Base-by-base conservation (phyloP, 2,329 filamentous ascomycete genomes). In the Xylariaceae sp. region DNA sequence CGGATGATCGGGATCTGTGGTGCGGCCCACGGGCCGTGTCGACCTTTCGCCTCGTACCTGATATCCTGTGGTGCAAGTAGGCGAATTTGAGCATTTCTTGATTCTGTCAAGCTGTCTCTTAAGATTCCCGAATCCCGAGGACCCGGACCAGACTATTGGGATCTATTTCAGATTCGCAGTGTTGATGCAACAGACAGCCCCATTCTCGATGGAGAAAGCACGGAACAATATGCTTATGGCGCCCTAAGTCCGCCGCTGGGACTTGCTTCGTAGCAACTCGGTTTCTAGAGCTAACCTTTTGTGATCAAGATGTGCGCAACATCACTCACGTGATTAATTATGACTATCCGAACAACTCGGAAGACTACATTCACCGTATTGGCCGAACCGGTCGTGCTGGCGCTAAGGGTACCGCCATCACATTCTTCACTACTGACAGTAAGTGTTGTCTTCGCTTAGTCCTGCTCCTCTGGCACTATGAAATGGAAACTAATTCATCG, bases 271-370 rank as follows among this genome's bases (percentile, higher is more conserved):
- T 72, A 69, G 66, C 68, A 66, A 69, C 71, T 71, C 74, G 73
- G 79, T 78, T 77, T 75, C 79, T 81, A 78, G 75, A 84, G 84
- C 90, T 95, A 95, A 95, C 88, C 81, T 83, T 78, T 61, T 68
- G 67, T 67, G 70, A 68, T 70, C 71, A 96, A 97, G 94, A 99
- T 88, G 94, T 99, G 80, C 92, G 92, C 79, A 95, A 99, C 83
- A 99, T 99, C 80, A 97, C 94, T 77, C 94, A 99, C 80, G 94
- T 99, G 77, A 84, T 99, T 79, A 97, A 97, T 86, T 96, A 97
- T 89, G 94, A 97, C 75, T 97, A 97, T 77, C 92, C 92, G 74
- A 97, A 97, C 81, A 97, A 97, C 76, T 85, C 94, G 68, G 94
- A 99, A 79, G 92, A 97, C 71, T 97, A 97, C 70, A 95, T 97